Evolutionary conservation across 2,329 filamentous ascomycete genomes (phyloP).

Genomic region (Pseudomassariella vexata): DNA sequence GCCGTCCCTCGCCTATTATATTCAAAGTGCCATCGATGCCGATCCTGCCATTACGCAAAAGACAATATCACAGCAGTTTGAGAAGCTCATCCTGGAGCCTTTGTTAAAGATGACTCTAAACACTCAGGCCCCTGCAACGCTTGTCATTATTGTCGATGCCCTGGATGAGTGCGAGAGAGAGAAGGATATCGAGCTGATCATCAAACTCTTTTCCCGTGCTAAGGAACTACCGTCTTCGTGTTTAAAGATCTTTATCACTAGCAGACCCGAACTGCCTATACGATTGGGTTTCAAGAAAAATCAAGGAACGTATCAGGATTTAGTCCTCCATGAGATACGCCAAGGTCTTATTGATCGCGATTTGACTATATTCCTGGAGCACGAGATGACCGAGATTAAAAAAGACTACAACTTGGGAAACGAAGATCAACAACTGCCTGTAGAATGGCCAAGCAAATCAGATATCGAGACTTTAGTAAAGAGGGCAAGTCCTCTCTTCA

Average conservation of each 20-base stretch:
- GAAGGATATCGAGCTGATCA: slow-evolving; percentile 19
- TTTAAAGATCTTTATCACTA: slow-evolving; percentile 30
- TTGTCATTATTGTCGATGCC: slow-evolving; percentile 24
- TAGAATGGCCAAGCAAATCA: slow-evolving; percentile 10
- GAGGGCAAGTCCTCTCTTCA: slow-evolving; percentile 23
- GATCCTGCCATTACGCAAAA: slow-evolving; percentile 25
- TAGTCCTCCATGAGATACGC: slow-evolving; percentile 26
- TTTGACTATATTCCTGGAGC: slow-evolving; percentile 23
- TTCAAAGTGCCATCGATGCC: slow-evolving; percentile 23
- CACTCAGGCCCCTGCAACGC: background rate
- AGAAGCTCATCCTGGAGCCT: slow-evolving; percentile 31
- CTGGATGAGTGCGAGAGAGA: slow-evolving; percentile 26
- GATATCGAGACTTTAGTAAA: background rate
- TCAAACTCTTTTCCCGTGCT: slow-evolving; percentile 16
- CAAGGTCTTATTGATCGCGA: slow-evolving; percentile 25
- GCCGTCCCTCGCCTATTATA: slow-evolving; percentile 6
- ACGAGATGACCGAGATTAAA: slow-evolving; percentile 20
- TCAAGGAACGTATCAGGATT: slow-evolving; percentile 15
- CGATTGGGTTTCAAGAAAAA: slow-evolving; percentile 24
- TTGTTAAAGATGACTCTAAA: slow-evolving; percentile 11
- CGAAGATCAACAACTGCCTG: slow-evolving; percentile 9
- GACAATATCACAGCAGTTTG: slow-evolving; percentile 31
- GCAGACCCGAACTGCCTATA: slow-evolving; percentile 29
- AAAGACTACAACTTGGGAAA: slow-evolving; percentile 8
- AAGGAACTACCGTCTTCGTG: slow-evolving; percentile 8